phyloP scores from a whole-genome alignment of 352 stramenopile species.

The Phytophthora brassicae region DNA sequence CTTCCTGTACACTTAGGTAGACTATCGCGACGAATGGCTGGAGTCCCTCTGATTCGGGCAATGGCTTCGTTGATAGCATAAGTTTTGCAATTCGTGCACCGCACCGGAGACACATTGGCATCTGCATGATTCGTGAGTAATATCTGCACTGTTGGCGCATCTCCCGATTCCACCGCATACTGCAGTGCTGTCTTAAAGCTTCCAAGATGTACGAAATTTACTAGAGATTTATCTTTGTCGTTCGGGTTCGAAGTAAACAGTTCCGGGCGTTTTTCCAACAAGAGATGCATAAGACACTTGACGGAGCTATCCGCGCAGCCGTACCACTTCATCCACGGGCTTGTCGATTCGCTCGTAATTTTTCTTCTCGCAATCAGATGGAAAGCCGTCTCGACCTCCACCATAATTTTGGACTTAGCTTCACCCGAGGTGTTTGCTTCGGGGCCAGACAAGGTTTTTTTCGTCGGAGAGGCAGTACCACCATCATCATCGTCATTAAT shows the following conservation, averaged over 20 bases:
- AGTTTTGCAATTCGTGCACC: constrained; percentile 44
- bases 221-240: constrained; percentile 24
- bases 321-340: constrained; percentile 44
- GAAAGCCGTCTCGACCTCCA: constrained; percentile 52
- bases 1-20: constrained; percentile 26
- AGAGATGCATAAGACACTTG: constrained; percentile 48
- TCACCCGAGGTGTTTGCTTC: background rate
- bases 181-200: constrained; percentile 61
- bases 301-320: constrained; percentile 21
- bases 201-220: constrained; percentile 53
- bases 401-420: constrained; percentile 24
- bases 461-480: background rate
- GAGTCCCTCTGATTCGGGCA: constrained; percentile 2
- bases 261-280: constrained; percentile 42
- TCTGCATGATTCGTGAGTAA: constrained; percentile 44
- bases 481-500: constrained; percentile 17
- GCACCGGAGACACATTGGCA: constrained; percentile 54
- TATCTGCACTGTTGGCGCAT: constrained; percentile 39
- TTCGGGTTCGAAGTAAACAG: constrained; percentile 23
- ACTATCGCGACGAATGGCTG: constrained; percentile 6
- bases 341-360: constrained; percentile 34
- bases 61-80: constrained; percentile 22
- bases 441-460: background rate
- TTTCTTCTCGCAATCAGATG: constrained; percentile 52
- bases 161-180: constrained; percentile 51